Evolutionary conservation across 345 rosid species (phyloP), one percentile per base, ranked within the genome.

Genomic region (Citrus hindsii): DNA sequence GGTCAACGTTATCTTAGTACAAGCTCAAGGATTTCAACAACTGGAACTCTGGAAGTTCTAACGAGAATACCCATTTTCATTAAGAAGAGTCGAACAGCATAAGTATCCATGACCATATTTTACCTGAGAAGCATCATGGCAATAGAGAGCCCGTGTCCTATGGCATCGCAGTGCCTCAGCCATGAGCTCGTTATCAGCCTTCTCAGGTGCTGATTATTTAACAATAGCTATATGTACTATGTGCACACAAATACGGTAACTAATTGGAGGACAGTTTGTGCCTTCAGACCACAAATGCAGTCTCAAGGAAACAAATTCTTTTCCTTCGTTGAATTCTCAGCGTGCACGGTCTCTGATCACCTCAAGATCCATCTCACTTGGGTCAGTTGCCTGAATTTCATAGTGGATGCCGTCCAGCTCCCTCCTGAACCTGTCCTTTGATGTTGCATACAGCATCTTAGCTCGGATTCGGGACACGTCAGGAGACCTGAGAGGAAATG

Each of bases 51-150:
- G 76, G 69, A 65, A 33, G 66, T 27, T 40, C 61, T 8, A 38
- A 66, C 0, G 32, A 74, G 32, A 72, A 76, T 69, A 53, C 8
- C 9, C 80, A 76, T 73, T 76, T 76, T 27, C 76, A 79, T 79
- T 67, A 67, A 75, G 32, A 81, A 67, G 42, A 30, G 78, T 53
- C 65, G 3, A 67, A 74, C 72, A 27, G 60, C 48, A 60, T 9
- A 55, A 71, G 21, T 68, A 69, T 42, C 71, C 80, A 78, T 69
- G 37, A 46, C 28, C 59, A 59, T 24, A 61, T 80, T 67, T 69
- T 84, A 85, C 83, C 86, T 35, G 81, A 69, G 86, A 86, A 87
- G 90, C 89, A 85, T 89, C 90, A 87, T 77, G 86, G 84, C 71
- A 78, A 75, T 28, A 73, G 79, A 82, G 56, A 81, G 85, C 83